A percentile compares a stretch with the other conserved stretches of the same genome.
Evolutionary conservation across 805 yeast species (phyloP).

Genomic region (Kazachstania martiniae): DNA sequence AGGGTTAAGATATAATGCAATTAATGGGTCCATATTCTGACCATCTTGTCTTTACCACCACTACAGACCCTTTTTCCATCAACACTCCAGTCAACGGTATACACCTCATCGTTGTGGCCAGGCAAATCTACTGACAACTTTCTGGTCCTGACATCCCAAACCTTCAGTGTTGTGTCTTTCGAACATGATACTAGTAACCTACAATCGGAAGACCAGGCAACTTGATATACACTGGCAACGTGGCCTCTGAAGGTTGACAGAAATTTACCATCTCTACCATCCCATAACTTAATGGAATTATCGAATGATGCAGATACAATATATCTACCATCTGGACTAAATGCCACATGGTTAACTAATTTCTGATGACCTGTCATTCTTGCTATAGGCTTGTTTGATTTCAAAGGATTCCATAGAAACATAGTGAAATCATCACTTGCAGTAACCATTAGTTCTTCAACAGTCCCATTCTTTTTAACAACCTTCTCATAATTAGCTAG

Average conservation of each 20-base stretch:
- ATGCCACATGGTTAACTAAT: slow-evolving; percentile 88
- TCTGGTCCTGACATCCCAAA: slow-evolving; percentile 86
- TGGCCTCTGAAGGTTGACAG: slow-evolving; percentile 89
- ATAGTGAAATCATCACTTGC: slow-evolving; percentile 97
- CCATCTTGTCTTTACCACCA: slow-evolving; percentile 94
- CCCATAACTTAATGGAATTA: slow-evolving; percentile 93
- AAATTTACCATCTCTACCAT: slow-evolving; percentile 84
- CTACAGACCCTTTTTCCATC: slow-evolving; percentile 93
- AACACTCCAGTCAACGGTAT: slow-evolving; percentile 95
- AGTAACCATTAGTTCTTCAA: slow-evolving; percentile 84
- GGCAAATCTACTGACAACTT: slow-evolving; percentile 85
- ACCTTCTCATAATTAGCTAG: slow-evolving; percentile 44
- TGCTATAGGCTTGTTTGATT: slow-evolving; percentile 69
- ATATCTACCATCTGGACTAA: slow-evolving; percentile 89
- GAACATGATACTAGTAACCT: slow-evolving; percentile 86
- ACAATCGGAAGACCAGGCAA: slow-evolving; percentile 96
- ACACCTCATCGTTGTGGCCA: slow-evolving; percentile 93
- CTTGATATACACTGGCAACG: slow-evolving; percentile 95
- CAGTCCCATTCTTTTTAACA: slow-evolving; percentile 41
- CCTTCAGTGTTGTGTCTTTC: slow-evolving; percentile 90
- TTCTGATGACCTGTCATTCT: slow-evolving; percentile 98
- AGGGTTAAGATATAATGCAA: too few relatives aligned
- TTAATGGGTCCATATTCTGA: slow-evolving; percentile 83
- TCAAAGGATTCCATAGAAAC: slow-evolving; percentile 92
- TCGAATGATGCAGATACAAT: slow-evolving; percentile 92